Evolutionary conservation across 129 eudicot species (phyloP).

Genomic region (Lonicera japonica): DNA sequence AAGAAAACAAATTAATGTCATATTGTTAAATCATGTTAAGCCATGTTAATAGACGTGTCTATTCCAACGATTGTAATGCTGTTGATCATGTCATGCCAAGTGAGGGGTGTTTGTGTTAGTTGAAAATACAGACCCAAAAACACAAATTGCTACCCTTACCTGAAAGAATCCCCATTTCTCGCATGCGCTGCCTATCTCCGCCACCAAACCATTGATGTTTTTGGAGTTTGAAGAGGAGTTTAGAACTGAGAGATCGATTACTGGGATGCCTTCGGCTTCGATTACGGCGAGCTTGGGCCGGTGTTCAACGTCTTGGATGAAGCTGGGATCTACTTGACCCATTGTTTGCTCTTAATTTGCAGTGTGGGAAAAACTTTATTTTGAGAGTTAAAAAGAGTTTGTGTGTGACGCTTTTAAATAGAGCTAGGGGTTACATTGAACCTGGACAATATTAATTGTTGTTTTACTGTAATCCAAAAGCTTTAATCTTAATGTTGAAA

Average conservation of each 20-base stretch:
- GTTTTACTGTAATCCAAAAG: too few relatives aligned
- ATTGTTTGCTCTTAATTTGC: background rate
- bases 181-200: constrained; percentile 35
- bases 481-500: too few relatives aligned
- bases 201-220: constrained; percentile 19
- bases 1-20: too few relatives aligned
- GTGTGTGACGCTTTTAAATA: too few relatives aligned
- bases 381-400: background rate
- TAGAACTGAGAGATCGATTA: constrained; percentile 25
- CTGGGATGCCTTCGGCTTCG: constrained; percentile 40
- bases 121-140: too few relatives aligned
- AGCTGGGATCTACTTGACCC: constrained; percentile 58
- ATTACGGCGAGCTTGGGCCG: constrained; percentile 50
- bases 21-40: too few relatives aligned
- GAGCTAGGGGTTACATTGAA: background rate
- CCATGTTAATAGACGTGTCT: too few relatives aligned
- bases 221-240: background rate
- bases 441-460: background rate
- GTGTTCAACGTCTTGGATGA: constrained; percentile 65
- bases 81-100: too few relatives aligned
- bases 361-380: too few relatives aligned
- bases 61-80: too few relatives aligned
- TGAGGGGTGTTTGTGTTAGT: too few relatives aligned
- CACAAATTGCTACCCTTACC: too few relatives aligned
- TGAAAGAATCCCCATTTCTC: constrained; percentile 50